A percentile compares a stretch with the other conserved stretches of the same genome.
Evolutionary conservation across 495 filamentous ascomycete genomes (phyloP).

Genomic region (Aspergillus sparsus): DNA sequence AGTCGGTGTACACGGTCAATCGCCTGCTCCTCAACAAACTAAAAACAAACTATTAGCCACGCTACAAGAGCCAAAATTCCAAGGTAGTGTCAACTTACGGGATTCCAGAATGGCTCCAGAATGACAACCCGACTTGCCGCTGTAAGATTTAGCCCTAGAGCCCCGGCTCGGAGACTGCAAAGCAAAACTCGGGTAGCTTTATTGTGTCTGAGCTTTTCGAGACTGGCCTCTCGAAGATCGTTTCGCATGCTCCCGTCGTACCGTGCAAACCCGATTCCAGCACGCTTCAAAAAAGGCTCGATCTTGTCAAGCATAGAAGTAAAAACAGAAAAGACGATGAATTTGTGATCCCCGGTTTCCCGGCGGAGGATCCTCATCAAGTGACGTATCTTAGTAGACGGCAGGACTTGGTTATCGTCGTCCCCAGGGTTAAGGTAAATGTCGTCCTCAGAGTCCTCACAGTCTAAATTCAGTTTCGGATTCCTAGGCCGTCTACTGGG

Average conservation of each 20-base stretch:
- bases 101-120: slow-evolving; percentile 98
- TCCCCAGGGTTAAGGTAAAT: slow-evolving; percentile 46
- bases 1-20: slow-evolving; percentile 97
- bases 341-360: slow-evolving; percentile 79
- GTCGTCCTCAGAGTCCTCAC: slow-evolving; percentile 37
- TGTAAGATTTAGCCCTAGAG: slow-evolving; percentile 89
- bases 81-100: slow-evolving; percentile 53
- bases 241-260: slow-evolving; percentile 98
- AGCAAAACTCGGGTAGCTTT: slow-evolving; percentile 74
- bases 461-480: slow-evolving; percentile 8
- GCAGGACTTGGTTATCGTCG: slow-evolving; percentile 54
- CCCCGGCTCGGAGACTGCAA: slow-evolving; percentile 90
- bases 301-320: slow-evolving; percentile 97
- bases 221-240: slow-evolving; percentile 83
- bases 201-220: slow-evolving; percentile 73
- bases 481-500: slow-evolving; percentile 26
- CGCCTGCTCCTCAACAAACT: slow-evolving; percentile 97
- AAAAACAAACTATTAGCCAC: slow-evolving; percentile 22
- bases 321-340: slow-evolving; percentile 97
- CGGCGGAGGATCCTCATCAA: slow-evolving; percentile 77
- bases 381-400: slow-evolving; percentile 88
- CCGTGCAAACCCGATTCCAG: slow-evolving; percentile 74
- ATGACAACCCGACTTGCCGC: slow-evolving; percentile 93
- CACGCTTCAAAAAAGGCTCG: slow-evolving; percentile 79
- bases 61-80: neutral